Percentiles rank a stretch among this genome's conserved stretches.
Evolutionary conservation across 495 filamentous ascomycete species (phyloP).

Genomic region (Xylaria venustula): DNA sequence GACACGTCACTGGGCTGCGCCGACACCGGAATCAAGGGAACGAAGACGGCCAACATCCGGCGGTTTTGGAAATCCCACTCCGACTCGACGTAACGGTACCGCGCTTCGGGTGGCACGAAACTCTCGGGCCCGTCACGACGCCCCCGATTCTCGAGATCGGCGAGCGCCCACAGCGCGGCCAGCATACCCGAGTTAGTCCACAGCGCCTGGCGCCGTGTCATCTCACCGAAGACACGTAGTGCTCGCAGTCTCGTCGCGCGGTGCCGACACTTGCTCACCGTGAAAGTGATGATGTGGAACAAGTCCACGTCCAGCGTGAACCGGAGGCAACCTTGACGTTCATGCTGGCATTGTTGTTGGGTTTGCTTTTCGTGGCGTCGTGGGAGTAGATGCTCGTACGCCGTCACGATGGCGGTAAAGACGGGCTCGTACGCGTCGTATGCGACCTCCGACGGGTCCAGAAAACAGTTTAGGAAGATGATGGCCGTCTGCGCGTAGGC

Average conservation of each 20-base stretch:
- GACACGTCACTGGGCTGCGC: background rate
- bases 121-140: conserved; percentile 17
- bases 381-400: conserved; percentile 15
- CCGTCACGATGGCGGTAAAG: conserved; percentile 18
- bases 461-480: conserved; percentile 24
- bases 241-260: conserved; percentile 12
- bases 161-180: conserved; percentile 16
- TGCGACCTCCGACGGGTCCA: conserved; percentile 20
- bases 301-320: conserved; percentile 22
- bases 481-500: conserved; percentile 10
- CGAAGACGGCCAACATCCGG: conserved; percentile 21
- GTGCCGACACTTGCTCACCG: conserved; percentile 22
- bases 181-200: conserved; percentile 23
- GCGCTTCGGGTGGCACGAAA: conserved; percentile 19
- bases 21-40: background rate
- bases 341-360: background rate
- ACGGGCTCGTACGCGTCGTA: conserved; percentile 16
- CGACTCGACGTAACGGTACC: conserved; percentile 20
- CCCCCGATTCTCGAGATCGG: conserved; percentile 18
- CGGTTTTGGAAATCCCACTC: conserved; percentile 20
- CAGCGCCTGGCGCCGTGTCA: conserved; percentile 18
- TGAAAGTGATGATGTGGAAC: conserved; percentile 22
- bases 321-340: background rate
- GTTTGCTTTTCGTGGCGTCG: background rate
- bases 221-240: conserved; percentile 15